A percentile compares a stretch with the other conserved stretches of the same genome.
Evolutionary conservation across 495 filamentous ascomycete genomes (phyloP).

Genomic region (Penicillium robsamsonii): DNA sequence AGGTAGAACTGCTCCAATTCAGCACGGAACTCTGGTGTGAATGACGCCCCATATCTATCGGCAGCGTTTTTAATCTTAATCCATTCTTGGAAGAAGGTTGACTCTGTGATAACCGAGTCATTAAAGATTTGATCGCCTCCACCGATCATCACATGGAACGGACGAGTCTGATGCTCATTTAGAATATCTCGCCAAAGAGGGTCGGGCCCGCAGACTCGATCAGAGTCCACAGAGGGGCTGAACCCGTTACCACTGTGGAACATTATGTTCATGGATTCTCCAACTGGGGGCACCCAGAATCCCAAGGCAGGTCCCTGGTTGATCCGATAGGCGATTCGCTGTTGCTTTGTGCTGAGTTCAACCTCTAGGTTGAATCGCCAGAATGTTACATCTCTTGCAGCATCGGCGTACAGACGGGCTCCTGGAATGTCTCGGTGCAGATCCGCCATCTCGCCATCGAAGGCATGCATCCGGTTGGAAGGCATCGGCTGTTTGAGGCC

Average conservation of each 20-base stretch:
- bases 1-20: slow-evolving; percentile 88
- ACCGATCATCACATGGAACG: slow-evolving; percentile 98
- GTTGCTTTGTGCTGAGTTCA: slow-evolving; percentile 71
- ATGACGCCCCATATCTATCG: slow-evolving; percentile 70
- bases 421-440: slow-evolving; percentile 76
- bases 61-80: slow-evolving; percentile 73
- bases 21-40: slow-evolving; percentile 72
- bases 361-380: slow-evolving; percentile 95
- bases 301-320: slow-evolving; percentile 84
- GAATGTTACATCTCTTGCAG: slow-evolving; percentile 86
- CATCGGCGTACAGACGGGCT: slow-evolving; percentile 78
- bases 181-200: slow-evolving; percentile 95
- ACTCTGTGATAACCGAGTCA: slow-evolving; percentile 73
- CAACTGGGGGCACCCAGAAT: slow-evolving; percentile 90
- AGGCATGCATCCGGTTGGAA: slow-evolving; percentile 40
- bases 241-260: slow-evolving; percentile 98
- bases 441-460: slow-evolving; percentile 71
- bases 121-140: slow-evolving; percentile 98
- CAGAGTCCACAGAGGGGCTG: slow-evolving; percentile 71
- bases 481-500: slow-evolving; percentile 39
- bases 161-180: slow-evolving; percentile 85
- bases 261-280: slow-evolving; percentile 96
- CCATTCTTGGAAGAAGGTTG: slow-evolving; percentile 76
- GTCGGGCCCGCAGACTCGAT: slow-evolving; percentile 85
- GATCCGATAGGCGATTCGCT: slow-evolving; percentile 91